These are phyloP conservation scores for Sarocladiaceae sp. DNA, from an alignment of 2,329 filamentous ascomycete genomes.

Conservation along the genomic window DNA sequence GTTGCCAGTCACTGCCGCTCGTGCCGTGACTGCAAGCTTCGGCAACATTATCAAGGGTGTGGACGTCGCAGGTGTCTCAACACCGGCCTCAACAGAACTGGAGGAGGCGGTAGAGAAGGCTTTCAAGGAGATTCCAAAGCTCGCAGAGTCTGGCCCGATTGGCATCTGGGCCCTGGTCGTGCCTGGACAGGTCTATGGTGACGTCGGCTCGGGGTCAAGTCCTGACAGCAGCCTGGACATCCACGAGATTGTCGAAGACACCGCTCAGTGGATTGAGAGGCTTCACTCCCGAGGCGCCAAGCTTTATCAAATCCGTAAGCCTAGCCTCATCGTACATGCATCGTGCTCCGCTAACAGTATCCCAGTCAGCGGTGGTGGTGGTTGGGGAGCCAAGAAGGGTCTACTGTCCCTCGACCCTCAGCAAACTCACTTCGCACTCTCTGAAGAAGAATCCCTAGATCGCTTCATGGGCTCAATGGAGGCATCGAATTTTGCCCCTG, in stretches of 20 bases:
- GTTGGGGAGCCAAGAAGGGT: slow-evolving; percentile 77
- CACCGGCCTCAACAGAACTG: slow-evolving; percentile 65
- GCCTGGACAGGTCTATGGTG: slow-evolving; percentile 17
- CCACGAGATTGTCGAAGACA: slow-evolving; percentile 17
- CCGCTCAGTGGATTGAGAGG: slow-evolving; percentile 22
- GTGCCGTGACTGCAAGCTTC: slow-evolving; percentile 57
- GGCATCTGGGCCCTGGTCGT: slow-evolving; percentile 69
- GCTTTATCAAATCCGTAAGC: slow-evolving; percentile 34
- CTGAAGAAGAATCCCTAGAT: slow-evolving; percentile 45
- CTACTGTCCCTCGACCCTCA: slow-evolving; percentile 73
- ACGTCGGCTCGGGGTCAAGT: not conserved
- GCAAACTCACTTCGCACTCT: slow-evolving; percentile 37
- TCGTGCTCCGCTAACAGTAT: slow-evolving; percentile 14
- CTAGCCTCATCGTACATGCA: not conserved
- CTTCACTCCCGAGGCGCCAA: slow-evolving; percentile 37
- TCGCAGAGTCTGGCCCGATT: slow-evolving; percentile 39
- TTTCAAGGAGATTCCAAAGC: slow-evolving; percentile 33
- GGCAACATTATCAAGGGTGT: slow-evolving; percentile 73
- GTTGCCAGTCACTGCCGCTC: slow-evolving; percentile 55
- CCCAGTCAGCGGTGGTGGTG: slow-evolving; percentile 70
- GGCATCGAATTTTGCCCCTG: slow-evolving; percentile 46
- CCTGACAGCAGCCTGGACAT: slow-evolving; percentile 4
- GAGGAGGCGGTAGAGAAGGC: slow-evolving; percentile 58
- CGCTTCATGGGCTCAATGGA: slow-evolving; percentile 46
- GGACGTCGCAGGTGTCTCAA: slow-evolving; percentile 36